Base-by-base conservation (phyloP, 192 early-diverging fungal genomes). In the Helicostylum pulchrum region DNA sequence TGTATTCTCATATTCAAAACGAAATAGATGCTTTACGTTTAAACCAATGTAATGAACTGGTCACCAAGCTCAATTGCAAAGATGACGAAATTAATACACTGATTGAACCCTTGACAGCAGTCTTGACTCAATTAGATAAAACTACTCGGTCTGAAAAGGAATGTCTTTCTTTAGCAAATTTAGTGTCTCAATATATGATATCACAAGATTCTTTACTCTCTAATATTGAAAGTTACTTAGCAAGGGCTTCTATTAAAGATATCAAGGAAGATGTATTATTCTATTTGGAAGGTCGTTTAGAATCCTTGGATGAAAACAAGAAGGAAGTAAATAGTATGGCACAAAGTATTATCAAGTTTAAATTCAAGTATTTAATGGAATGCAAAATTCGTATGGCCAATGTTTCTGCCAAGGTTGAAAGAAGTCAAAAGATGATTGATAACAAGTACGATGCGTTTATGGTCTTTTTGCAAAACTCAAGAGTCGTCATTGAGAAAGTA, bases 381-480 rank as follows among this genome's bases (percentile, higher is more conserved):
- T 4, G 2, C 4, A 10, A 39, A 10, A 10, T 10, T 9, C 36
- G 36, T 39, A 39, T 39, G 36, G 9, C 5, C 7, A 9, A 39
- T 39, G 7, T 39, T 39, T 9, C 32, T 2, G 30, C 26, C 0
- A 14, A 11, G 2, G 14, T 55, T n/a, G 14, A 15, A 12, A 10
- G 9, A 9, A 30, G 53, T 31, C 47, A 51, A 3, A 8, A 31
- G 9, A 42, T 36, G 20, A 46, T 74, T 7, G 26, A 60, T 12
- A 58, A 66, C 1, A 68, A 70, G 30, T 77, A 72, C 64, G 43
- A 66, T 46, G 43, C 34, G 3, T 61, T 77, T 17, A 74, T 64
- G 55, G 39, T 43, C 5, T 34, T 60, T 34, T 59, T 77, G 10
- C 15, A 30, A 21, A 34, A 55, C 10, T 32, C 60, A 23, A 59